Conservation (phyloP, 2,329 filamentous ascomycete species). For the Phyllachora maydis region DNA sequence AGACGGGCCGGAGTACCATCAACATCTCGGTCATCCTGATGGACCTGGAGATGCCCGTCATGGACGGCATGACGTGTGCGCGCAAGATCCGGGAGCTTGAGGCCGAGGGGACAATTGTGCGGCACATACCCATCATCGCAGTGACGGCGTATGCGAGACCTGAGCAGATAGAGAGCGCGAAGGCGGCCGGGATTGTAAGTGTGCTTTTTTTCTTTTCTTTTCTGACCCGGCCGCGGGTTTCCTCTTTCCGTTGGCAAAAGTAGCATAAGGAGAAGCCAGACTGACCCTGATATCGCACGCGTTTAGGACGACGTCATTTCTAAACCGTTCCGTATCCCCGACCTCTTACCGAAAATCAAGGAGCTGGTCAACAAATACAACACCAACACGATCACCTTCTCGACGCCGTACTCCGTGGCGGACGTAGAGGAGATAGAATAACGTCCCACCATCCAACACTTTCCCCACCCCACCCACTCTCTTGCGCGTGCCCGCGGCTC, state of each 20-base stretch:
- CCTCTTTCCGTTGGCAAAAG: not conserved
- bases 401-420: no score
- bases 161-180: constrained; percentile 52
- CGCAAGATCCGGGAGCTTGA: constrained; percentile 49
- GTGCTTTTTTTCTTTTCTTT: not conserved
- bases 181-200: constrained; percentile 52
- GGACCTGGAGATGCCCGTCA: constrained; percentile 66
- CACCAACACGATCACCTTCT: no score
- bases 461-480: no score
- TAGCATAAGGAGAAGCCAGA: not conserved
- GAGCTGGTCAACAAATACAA: no score
- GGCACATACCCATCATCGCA: constrained; percentile 60
- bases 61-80: constrained; percentile 62
- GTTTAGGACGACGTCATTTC: constrained; percentile 50
- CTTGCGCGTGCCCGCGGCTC: no score
- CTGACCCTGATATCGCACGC: constrained; percentile 5
- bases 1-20: constrained; percentile 14
- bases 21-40: constrained; percentile 52
- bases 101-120: constrained; percentile 32
- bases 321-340: constrained; percentile 61
- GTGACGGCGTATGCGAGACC: constrained; percentile 64
- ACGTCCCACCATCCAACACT: no score
- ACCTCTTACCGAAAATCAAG: constrained; percentile 48
- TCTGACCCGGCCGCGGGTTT: not conserved
- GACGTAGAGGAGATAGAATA: no score